phyloP scores from a whole-genome alignment of 2,329 filamentous ascomycete species.

The Talaromyces rugulosus region DNA sequence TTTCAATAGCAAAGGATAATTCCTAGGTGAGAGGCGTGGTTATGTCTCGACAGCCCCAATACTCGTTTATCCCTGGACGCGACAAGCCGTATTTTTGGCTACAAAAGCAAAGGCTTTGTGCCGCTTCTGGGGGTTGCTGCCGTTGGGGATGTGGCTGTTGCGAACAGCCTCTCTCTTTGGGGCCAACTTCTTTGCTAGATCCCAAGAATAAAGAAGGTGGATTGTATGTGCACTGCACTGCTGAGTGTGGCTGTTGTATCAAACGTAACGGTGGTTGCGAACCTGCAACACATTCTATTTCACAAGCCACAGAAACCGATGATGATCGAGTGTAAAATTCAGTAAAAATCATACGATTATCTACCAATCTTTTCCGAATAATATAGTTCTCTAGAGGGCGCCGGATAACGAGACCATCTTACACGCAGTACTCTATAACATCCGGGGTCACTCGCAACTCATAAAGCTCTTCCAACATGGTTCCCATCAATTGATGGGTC shows the following conservation, averaged over 20 bases:
- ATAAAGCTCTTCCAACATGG: too few relatives aligned
- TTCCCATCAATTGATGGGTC: too few relatives aligned
- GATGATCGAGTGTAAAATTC: neutral
- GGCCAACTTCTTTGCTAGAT: neutral
- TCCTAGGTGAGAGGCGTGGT: neutral
- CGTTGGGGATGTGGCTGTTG: neutral
- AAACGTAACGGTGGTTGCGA: neutral
- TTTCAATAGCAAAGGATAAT: neutral
- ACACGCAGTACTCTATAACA: too few relatives aligned
- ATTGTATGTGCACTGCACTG: slow-evolving; percentile 1
- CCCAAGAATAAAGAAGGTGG: neutral
- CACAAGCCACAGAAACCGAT: neutral
- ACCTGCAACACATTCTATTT: neutral
- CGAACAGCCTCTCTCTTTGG: neutral
- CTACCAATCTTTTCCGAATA: too few relatives aligned
- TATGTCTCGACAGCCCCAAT: neutral
- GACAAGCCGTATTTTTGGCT: neutral
- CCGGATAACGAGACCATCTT: too few relatives aligned
- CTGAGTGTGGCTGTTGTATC: slow-evolving; percentile 5
- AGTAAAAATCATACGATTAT: neutral
- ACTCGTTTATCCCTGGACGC: neutral
- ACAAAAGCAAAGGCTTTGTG: neutral
- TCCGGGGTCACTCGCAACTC: too few relatives aligned
- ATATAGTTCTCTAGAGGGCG: too few relatives aligned
- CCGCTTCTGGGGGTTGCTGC: slow-evolving; percentile 1